Percentiles rank a stretch among this genome's conserved stretches.
Conservation (phyloP, 768 basidiomycete genomes). For the Leccinum ochraceum region DNA sequence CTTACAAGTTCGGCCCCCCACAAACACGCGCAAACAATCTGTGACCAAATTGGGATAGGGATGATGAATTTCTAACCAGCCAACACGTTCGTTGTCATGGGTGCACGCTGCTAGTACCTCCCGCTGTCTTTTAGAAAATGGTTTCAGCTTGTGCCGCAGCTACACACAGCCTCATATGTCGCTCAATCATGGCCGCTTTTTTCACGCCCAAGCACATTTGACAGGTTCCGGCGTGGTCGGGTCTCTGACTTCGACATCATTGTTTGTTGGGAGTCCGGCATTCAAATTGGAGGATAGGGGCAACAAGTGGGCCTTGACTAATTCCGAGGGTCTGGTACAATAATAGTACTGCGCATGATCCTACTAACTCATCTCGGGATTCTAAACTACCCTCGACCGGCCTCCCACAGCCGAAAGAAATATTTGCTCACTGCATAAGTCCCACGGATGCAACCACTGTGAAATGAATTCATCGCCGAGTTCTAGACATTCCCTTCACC, state of each 20-base stretch:
- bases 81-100: slow-evolving; percentile 16
- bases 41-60: slow-evolving; percentile 22
- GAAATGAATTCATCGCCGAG: not conserved
- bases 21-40: slow-evolving; percentile 28
- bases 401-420: not conserved
- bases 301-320: not conserved
- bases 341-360: not conserved
- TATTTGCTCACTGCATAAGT: not conserved
- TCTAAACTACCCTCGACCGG: not conserved
- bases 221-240: not conserved
- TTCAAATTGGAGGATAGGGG: not conserved
- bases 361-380: not conserved
- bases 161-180: slow-evolving; percentile 7
- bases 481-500: not conserved
- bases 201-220: not conserved
- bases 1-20: slow-evolving; percentile 25
- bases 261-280: slow-evolving; percentile 12
- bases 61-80: not conserved
- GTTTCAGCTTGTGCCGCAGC: slow-evolving; percentile 1
- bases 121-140: not conserved
- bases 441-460: not conserved
- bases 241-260: not conserved
- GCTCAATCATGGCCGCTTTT: not conserved
- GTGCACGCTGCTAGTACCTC: not conserved
- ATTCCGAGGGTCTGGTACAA: not conserved